Percentiles rank a stretch among this genome's conserved stretches.
Conservation (phyloP, 2,329 filamentous ascomycete species). For the Alternaria alternata region DNA sequence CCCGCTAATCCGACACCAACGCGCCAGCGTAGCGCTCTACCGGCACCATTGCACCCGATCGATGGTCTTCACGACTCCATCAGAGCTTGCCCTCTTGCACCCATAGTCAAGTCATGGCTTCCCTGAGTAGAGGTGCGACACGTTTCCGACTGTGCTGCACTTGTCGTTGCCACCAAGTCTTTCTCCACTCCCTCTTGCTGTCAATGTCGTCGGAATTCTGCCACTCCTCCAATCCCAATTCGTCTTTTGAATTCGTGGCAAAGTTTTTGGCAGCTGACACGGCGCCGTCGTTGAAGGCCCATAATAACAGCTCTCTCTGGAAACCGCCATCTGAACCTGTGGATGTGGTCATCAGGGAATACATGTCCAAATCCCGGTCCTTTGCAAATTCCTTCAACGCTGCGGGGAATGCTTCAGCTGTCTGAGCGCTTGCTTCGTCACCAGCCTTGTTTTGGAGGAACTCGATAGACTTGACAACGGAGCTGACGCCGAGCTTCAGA, state of each 20-base stretch:
- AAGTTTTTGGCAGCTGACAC: slow-evolving; percentile 65
- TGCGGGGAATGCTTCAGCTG: slow-evolving; percentile 54
- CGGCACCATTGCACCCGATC: not conserved
- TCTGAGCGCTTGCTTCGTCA: slow-evolving; percentile 41
- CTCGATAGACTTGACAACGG: slow-evolving; percentile 68
- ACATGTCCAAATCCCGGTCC: slow-evolving; percentile 69
- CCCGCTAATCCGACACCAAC: slow-evolving; percentile 23
- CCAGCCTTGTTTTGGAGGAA: slow-evolving; percentile 67
- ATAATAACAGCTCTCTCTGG: slow-evolving; percentile 72
- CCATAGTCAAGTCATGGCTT: slow-evolving; percentile 46
- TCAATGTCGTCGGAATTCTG: slow-evolving; percentile 58
- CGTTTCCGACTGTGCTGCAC: slow-evolving; percentile 68
- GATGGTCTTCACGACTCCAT: not conserved
- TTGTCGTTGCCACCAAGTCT: slow-evolving; percentile 72
- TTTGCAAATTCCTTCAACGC: slow-evolving; percentile 62
- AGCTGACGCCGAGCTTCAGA: slow-evolving; percentile 71
- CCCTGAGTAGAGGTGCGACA: slow-evolving; percentile 67
- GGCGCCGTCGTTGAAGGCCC: slow-evolving; percentile 64
- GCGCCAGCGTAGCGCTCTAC: slow-evolving; percentile 21
- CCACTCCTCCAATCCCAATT: slow-evolving; percentile 66
- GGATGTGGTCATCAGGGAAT: slow-evolving; percentile 74
- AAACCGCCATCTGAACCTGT: slow-evolving; percentile 63
- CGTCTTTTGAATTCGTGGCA: slow-evolving; percentile 53
- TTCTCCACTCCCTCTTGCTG: slow-evolving; percentile 57
- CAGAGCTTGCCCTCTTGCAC: slow-evolving; percentile 2